Conservation (phyloP, 345 rosid species). For the Eucalyptus tenuipes region DNA sequence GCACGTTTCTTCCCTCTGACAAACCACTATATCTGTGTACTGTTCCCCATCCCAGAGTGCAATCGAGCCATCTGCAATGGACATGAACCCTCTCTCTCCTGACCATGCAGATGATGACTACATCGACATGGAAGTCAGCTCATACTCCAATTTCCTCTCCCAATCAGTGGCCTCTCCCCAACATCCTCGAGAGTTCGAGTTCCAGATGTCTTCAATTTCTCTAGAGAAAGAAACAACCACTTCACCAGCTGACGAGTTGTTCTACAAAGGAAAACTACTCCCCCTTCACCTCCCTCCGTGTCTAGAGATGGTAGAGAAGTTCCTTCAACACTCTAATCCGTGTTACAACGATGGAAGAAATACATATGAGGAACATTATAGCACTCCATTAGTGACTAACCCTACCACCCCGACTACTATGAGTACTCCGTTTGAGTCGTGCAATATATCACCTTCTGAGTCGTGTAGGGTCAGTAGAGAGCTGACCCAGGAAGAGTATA, state of each 20-base stretch:
- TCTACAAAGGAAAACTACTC: constrained; percentile 90
- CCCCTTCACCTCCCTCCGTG: constrained; percentile 84
- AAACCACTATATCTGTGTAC: background rate
- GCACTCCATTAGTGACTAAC: constrained; percentile 51
- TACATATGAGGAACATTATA: constrained; percentile 35
- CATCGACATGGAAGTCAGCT: constrained; percentile 62
- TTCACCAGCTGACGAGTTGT: constrained; percentile 91
- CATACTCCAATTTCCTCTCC: constrained; percentile 35
- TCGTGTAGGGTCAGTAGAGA: constrained; percentile 70
- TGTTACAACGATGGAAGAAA: background rate
- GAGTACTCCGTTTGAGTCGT: constrained; percentile 80
- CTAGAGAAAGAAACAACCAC: constrained; percentile 29
- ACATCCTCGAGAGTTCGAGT: constrained; percentile 68
- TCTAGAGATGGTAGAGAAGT: constrained; percentile 54
- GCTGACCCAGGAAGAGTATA: constrained; percentile 50
- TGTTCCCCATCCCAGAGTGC: background rate
- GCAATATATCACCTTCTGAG: constrained; percentile 64
- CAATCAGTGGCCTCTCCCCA: constrained; percentile 26
- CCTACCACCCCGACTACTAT: constrained; percentile 39
- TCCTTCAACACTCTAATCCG: constrained; percentile 29
- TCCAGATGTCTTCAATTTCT: constrained; percentile 57
- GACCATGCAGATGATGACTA: constrained; percentile 63
- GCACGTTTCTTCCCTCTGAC: background rate
- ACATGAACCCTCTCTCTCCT: constrained; percentile 14
- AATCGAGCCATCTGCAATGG: constrained; percentile 21